Evolutionary conservation across 2,329 filamentous ascomycete species (phyloP).

Genomic region (Metarhizium brunneum): DNA sequence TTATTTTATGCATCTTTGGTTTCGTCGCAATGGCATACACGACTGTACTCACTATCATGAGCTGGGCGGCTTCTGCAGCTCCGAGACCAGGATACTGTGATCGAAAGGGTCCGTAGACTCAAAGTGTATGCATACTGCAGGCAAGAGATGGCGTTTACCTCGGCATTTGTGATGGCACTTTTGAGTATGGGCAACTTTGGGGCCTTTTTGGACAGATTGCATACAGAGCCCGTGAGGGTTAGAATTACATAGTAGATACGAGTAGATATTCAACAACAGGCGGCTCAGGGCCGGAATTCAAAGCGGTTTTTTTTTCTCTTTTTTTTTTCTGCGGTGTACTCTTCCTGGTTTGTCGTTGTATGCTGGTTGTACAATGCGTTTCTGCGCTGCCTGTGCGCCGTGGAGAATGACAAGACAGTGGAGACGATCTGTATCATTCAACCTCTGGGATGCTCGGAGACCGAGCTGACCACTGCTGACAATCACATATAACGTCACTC

Average conservation of each 20-base stretch:
- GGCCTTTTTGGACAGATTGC: not conserved
- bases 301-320: too few species aligned
- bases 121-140: not conserved
- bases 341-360: too few species aligned
- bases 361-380: too few species aligned
- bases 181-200: not conserved
- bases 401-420: not conserved
- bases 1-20: conserved; percentile 72
- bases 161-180: not conserved
- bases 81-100: conserved; percentile 47
- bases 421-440: not conserved
- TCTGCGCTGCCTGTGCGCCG: not conserved
- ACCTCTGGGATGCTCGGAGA: conserved; percentile 11
- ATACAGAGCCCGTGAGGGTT: conserved; percentile 2
- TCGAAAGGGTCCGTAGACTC: conserved; percentile 16
- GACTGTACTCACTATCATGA: conserved; percentile 74
- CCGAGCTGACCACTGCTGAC: conserved; percentile 11
- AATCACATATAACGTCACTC: not conserved
- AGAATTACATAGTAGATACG: conserved; percentile 3
- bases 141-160: not conserved
- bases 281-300: not conserved
- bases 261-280: not conserved
- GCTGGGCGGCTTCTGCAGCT: conserved; percentile 61
- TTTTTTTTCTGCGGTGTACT: too few species aligned
- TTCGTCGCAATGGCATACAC: conserved; percentile 86